These are phyloP conservation scores for Mycena alexandri DNA, from an alignment of 768 basidiomycete species.

Conservation along the genomic window DNA sequence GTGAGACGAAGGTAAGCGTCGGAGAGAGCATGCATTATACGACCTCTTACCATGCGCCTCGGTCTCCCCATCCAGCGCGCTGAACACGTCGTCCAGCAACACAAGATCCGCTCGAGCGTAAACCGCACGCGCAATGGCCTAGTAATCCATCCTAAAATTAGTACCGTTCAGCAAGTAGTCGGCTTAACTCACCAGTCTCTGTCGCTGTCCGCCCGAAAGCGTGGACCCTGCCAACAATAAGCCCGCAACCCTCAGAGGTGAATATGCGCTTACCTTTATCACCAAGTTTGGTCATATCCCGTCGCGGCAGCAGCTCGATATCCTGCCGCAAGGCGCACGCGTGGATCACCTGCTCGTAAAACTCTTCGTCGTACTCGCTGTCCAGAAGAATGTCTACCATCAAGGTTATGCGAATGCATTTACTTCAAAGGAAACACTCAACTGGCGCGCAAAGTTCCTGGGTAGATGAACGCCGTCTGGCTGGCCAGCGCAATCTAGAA, in stretches of 20 bases:
- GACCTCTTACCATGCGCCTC: conserved; percentile 23
- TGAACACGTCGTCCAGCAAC: conserved; percentile 32
- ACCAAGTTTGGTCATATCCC: conserved; percentile 27
- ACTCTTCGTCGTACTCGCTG: conserved; percentile 21
- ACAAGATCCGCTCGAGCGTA: conserved; percentile 30
- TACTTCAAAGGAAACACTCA: background rate
- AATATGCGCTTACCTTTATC: conserved; percentile 12
- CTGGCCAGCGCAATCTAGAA: conserved; percentile 29
- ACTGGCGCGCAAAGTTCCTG: conserved; percentile 32
- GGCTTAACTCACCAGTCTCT: conserved; percentile 17
- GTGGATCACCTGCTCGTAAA: conserved; percentile 32
- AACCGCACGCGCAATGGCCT: conserved; percentile 33
- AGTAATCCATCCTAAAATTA: background rate
- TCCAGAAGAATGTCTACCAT: conserved; percentile 29
- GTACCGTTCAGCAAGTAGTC: background rate
- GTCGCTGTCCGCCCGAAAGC: conserved; percentile 30
- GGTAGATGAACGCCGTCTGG: conserved; percentile 31
- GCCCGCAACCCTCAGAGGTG: background rate
- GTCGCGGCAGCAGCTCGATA: conserved; percentile 26
- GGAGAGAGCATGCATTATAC: background rate
- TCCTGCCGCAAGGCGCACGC: conserved; percentile 28
- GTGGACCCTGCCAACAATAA: conserved; percentile 13
- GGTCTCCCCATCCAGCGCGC: conserved; percentile 30
- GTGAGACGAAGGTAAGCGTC: background rate
- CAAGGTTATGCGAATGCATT: background rate